Conservation (phyloP, 179 eudicot genomes). For the Silene coronaria region DNA sequence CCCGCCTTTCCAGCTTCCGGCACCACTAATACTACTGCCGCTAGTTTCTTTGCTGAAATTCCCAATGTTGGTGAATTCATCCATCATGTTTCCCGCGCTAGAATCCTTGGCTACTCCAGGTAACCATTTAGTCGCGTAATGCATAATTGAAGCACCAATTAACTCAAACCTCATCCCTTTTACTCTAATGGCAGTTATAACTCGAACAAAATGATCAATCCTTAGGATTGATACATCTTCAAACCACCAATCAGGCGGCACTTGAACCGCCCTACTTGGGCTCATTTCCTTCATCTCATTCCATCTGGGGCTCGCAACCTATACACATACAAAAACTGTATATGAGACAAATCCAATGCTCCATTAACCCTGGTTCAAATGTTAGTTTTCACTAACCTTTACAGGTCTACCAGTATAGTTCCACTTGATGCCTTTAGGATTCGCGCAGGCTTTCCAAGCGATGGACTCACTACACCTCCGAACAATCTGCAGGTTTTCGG, state of each 20-base stretch:
- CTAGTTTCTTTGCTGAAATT: too few relatives aligned
- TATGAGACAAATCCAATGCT: too few relatives aligned
- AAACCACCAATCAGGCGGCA: slow-evolving; percentile 92
- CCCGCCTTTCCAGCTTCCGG: slow-evolving; percentile 61
- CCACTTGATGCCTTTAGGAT: slow-evolving; percentile 85
- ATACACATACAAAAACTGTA: too few relatives aligned
- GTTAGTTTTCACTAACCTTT: slow-evolving; percentile 2
- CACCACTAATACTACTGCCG: slow-evolving; percentile 23
- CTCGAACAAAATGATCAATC: slow-evolving; percentile 86
- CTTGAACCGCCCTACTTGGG: slow-evolving; percentile 48
- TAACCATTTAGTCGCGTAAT: slow-evolving; percentile 66
- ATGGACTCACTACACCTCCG: slow-evolving; percentile 89
- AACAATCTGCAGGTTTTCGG: slow-evolving; percentile 90
- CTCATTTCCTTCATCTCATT: slow-evolving; percentile 52
- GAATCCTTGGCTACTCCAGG: slow-evolving; percentile 55
- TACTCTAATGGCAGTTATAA: slow-evolving; percentile 72
- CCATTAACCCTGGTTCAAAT: too few relatives aligned
- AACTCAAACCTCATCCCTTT: slow-evolving; percentile 77
- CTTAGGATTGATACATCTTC: slow-evolving; percentile 78
- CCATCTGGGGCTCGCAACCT: slow-evolving; percentile 64
- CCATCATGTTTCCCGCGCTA: slow-evolving; percentile 14
- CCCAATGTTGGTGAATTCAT: slow-evolving; percentile 22
- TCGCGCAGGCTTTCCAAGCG: slow-evolving; percentile 94
- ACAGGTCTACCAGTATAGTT: slow-evolving; percentile 63
- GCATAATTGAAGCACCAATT: slow-evolving; percentile 63